Evolutionary conservation across 2,329 filamentous ascomycete genomes (phyloP).

Genomic region (Fusarium tupiense): DNA sequence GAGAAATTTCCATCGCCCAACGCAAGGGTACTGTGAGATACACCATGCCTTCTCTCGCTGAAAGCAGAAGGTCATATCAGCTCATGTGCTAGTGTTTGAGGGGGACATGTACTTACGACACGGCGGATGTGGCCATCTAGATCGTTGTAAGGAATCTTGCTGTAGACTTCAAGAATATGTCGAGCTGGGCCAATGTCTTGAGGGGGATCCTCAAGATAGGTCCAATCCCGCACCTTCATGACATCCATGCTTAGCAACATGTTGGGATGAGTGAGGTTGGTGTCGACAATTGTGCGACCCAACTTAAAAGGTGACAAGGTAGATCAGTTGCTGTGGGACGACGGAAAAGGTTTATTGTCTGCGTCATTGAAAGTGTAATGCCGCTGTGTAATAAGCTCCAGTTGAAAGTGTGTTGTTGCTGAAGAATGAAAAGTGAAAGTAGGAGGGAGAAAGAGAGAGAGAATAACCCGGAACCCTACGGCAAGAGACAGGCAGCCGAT

Average conservation of each 20-base stretch:
- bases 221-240: conserved; percentile 53
- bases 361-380: conserved; percentile 32
- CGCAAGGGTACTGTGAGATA: conserved; percentile 55
- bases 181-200: conserved; percentile 50
- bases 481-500: conserved; percentile 3
- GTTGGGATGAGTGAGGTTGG: not conserved
- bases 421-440: conserved; percentile 6
- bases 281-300: not conserved
- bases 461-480: conserved; percentile 16
- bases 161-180: conserved; percentile 52
- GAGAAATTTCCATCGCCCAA: conserved; percentile 62
- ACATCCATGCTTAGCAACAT: conserved; percentile 44
- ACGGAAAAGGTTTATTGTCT: not conserved
- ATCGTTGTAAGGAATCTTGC: conserved; percentile 48
- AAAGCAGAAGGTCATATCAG: conserved; percentile 13
- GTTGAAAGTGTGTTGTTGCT: not conserved
- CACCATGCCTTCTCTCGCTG: conserved; percentile 60
- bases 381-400: conserved; percentile 10
- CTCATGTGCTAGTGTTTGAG: not conserved
- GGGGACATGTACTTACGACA: conserved; percentile 45
- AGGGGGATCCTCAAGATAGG: conserved; percentile 50
- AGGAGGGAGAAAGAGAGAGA: not conserved
- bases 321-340: conserved; percentile 2
- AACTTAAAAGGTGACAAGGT: not conserved
- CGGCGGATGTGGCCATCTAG: conserved; percentile 50